Conservation (phyloP, 495 filamentous ascomycete genomes). For the Pseudoneurospora amorphoporcata region DNA sequence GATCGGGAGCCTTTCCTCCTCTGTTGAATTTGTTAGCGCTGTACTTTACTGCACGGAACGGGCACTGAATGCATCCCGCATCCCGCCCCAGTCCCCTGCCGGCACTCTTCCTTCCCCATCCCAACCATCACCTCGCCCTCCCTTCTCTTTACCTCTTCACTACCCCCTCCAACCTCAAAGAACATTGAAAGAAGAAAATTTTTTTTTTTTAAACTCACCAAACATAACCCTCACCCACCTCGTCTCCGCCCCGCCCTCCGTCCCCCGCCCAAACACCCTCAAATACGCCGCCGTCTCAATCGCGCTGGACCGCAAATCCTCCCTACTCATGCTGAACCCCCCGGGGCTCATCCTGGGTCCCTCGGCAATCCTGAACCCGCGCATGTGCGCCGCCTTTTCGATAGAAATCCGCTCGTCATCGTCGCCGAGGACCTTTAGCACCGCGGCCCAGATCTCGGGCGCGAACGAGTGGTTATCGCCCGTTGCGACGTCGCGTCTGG, state of each 20-base stretch:
- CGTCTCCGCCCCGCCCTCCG: conserved; percentile 11
- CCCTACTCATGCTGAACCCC: conserved; percentile 13
- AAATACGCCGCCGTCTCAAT: conserved; percentile 23
- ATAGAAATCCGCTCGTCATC: conserved; percentile 14
- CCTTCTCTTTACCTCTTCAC: too few species aligned
- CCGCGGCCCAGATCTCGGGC: conserved; percentile 14
- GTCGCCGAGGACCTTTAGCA: conserved; percentile 4
- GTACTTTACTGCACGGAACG: not conserved
- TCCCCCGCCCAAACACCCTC: conserved; percentile 17
- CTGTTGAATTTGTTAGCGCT: conserved; percentile 1
- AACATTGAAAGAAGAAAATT: not conserved
- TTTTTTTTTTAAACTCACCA: conserved; percentile 11
- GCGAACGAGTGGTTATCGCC: conserved; percentile 23
- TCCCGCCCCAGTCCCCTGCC: too few species aligned
- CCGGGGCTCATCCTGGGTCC: conserved; percentile 11
- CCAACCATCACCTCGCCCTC: not conserved
- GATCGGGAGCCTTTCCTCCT: conserved; percentile 22
- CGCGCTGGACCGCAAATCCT: conserved; percentile 8
- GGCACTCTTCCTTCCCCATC: too few species aligned
- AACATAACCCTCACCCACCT: conserved; percentile 20
- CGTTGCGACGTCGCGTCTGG: conserved; percentile 12
- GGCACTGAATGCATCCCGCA: not conserved
- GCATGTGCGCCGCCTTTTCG: conserved; percentile 14
- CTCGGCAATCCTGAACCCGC: conserved; percentile 8
- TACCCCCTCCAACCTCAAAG: not conserved